Conservation (phyloP, 257 asterid species). For the Lithospermum erythrorhizon region DNA sequence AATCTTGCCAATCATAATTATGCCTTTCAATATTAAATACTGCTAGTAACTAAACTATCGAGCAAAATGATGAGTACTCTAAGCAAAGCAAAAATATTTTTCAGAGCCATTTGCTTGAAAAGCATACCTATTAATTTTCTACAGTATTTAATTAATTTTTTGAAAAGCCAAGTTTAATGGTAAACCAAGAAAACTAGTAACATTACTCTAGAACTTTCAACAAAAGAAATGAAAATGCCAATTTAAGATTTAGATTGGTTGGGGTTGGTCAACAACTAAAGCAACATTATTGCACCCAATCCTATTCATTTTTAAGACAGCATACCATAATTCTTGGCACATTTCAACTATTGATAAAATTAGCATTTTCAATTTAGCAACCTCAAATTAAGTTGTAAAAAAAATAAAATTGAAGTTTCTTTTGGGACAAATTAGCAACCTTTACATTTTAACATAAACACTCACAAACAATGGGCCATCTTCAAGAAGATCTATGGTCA, state of each 20-base stretch:
- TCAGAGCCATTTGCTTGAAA: background rate
- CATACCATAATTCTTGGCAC: background rate
- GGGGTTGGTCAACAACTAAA: slow-evolving; percentile 10
- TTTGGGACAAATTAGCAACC: no score
- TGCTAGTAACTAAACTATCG: background rate
- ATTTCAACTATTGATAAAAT: background rate
- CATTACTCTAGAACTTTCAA: background rate
- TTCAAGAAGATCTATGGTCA: background rate
- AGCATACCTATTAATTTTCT: background rate
- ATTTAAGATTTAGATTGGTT: slow-evolving; percentile 1
- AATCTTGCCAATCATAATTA: background rate
- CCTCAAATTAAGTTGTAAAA: no score
- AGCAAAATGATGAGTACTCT: background rate
- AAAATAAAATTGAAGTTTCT: no score
- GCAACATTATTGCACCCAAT: slow-evolving; percentile 3
- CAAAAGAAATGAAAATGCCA: background rate
- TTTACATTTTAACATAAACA: background rate
- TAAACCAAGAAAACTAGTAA: background rate
- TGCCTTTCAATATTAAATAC: background rate
- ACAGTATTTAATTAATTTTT: background rate
- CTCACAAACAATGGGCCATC: no score
- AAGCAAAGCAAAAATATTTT: background rate
- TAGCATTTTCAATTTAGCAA: no score
- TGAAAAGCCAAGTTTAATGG: background rate
- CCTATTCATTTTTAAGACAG: background rate